These are phyloP conservation scores for Hydnum rufescens DNA, from an alignment of 768 basidiomycete genomes.

Conservation along the genomic window DNA sequence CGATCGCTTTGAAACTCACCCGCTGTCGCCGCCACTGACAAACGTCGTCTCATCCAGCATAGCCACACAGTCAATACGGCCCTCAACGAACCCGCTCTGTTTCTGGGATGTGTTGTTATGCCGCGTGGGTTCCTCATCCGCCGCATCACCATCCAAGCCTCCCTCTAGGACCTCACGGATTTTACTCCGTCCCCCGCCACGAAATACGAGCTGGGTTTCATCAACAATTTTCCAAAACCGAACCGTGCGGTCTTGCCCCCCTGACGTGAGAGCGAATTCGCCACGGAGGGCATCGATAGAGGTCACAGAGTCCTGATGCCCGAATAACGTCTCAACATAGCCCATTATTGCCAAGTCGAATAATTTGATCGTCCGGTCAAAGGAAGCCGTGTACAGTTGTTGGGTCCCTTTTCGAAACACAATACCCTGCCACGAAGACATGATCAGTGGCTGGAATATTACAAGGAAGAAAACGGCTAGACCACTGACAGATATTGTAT, in stretches of 20 bases:
- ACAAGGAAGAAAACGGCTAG: slow-evolving; percentile 17
- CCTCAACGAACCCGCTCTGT: slow-evolving; percentile 50
- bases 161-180: slow-evolving; percentile 69
- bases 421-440: slow-evolving; percentile 15
- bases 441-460: slow-evolving; percentile 3
- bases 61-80: slow-evolving; percentile 75
- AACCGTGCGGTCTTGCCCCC: slow-evolving; percentile 76
- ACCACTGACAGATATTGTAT: slow-evolving; percentile 43
- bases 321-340: slow-evolving; percentile 90
- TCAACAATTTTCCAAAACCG: slow-evolving; percentile 95
- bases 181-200: slow-evolving; percentile 59
- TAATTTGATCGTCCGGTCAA: slow-evolving; percentile 78
- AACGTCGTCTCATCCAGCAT: slow-evolving; percentile 94
- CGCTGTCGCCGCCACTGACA: slow-evolving; percentile 87
- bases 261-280: slow-evolving; percentile 72
- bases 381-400: slow-evolving; percentile 56
- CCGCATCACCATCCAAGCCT: slow-evolving; percentile 35
- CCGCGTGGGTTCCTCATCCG: slow-evolving; percentile 16
- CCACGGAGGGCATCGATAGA: slow-evolving; percentile 60
- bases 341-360: slow-evolving; percentile 72
- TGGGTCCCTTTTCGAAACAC: slow-evolving; percentile 57
- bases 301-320: slow-evolving; percentile 80
- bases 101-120: slow-evolving; percentile 18
- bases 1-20: slow-evolving; percentile 31
- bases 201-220: slow-evolving; percentile 86